Base-by-base conservation (phyloP, 176 grass and related monocot genomes). In the Juncus inflexus region DNA sequence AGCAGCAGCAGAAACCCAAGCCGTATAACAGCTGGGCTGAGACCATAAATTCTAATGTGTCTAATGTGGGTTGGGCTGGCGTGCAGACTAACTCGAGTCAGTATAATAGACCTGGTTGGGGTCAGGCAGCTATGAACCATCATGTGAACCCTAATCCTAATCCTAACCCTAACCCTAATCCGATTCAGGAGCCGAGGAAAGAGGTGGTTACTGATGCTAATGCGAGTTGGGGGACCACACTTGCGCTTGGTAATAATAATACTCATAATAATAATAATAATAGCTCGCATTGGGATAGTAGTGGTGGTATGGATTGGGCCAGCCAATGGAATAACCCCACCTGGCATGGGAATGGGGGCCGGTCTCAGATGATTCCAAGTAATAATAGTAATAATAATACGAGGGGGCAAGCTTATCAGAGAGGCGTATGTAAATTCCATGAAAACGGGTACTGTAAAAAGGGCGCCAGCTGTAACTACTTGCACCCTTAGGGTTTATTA, bases 371-470 rank as follows among this genome's bases (percentile, higher is more conserved):
- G 8, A 50, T 42, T 43, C 38, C 13, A 2, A 81, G 15, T 47
- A 47, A 47, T 47, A 47, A 47, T 47, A 47, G 9, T 47, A 9
- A 5, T 47, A 47, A 47, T 9, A 72, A 37, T 3, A 64, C 78
- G 10, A 85, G 79, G 80, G 81, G 82, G 15, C 85, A 79, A 61
- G 16, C 70, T 37, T 74, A 56, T 12, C 76, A 86, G 55, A 81
- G 68, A 9, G 86, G 61, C 35, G 35, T 94, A 36, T 99, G 95
- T 61, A 99, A 90, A 75, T 99, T 74, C 52, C 38, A 99, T 38
- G 89, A 99, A 42, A 90, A n/a, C 56, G 95, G 95, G 65, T 35
- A 80, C 50, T 99, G 95, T 82, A 64, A 76, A 59, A 99, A 83
- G 81, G 95, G 95, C 37, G 2, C 69, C 14, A 80, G 79, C 2